These are phyloP conservation scores for Xylariaceae sp. DNA, from an alignment of 2,329 filamentous ascomycete genomes.

Conservation along the genomic window DNA sequence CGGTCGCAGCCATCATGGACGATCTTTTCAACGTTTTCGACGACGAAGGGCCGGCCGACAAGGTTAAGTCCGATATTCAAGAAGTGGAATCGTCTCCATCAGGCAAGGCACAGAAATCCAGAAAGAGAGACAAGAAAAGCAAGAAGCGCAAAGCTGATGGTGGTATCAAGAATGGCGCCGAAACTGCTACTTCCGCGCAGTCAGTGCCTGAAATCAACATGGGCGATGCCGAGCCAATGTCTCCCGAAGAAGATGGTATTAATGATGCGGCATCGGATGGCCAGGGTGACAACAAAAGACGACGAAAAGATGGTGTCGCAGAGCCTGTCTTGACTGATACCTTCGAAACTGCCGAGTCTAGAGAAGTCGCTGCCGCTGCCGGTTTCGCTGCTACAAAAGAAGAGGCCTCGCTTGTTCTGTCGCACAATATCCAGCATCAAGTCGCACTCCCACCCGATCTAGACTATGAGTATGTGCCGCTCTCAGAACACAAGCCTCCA, in stretches of 20 bases:
- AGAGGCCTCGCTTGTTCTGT: constrained; percentile 77
- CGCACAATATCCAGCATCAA: constrained; percentile 98
- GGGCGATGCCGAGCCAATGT: constrained; percentile 43
- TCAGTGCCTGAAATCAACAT: constrained; percentile 44
- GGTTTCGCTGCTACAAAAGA: constrained; percentile 64
- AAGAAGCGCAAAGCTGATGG: constrained; percentile 90
- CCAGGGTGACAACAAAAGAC: constrained; percentile 65
- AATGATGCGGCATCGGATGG: constrained; percentile 49
- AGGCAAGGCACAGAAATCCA: constrained; percentile 48
- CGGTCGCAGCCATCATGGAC: constrained; percentile 52
- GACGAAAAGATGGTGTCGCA: constrained; percentile 67
- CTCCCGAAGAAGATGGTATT: constrained; percentile 43
- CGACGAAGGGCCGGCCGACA: constrained; percentile 64
- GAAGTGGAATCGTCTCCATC: constrained; percentile 37
- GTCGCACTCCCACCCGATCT: constrained; percentile 92
- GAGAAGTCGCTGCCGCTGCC: constrained; percentile 82
- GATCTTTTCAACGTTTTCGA: constrained; percentile 86
- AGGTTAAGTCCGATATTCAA: constrained; percentile 44
- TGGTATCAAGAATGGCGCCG: constrained; percentile 64
- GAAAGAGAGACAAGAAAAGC: constrained; percentile 57
- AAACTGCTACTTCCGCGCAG: constrained; percentile 36
- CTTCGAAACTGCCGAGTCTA: constrained; percentile 92
- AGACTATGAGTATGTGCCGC: constrained; percentile 92
- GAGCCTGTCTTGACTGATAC: constrained; percentile 88
- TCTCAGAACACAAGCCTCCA: constrained; percentile 91